Conservation (phyloP, 2,329 filamentous ascomycete species). For the Metarhizium sp. region DNA sequence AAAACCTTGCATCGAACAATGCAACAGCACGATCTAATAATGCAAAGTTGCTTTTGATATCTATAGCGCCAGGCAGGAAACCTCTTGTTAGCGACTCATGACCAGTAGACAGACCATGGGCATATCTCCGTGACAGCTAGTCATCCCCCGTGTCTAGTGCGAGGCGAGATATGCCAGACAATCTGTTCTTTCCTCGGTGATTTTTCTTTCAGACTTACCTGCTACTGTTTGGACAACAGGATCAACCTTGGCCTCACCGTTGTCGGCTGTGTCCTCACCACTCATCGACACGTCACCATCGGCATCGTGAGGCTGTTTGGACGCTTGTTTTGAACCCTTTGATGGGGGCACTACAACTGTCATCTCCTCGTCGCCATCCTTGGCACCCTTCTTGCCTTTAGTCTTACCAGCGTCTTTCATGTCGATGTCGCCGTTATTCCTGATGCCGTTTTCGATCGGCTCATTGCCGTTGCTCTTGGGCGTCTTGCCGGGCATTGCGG, state of each 20-base stretch:
- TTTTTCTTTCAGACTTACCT: slow-evolving; percentile 33
- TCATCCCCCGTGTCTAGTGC: not conserved
- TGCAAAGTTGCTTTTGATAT: slow-evolving; percentile 90
- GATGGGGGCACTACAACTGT: slow-evolving; percentile 70
- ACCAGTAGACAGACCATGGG: not conserved
- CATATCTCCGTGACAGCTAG: not conserved
- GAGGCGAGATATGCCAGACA: too few species aligned
- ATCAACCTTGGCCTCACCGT: slow-evolving; percentile 47
- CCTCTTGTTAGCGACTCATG: slow-evolving; percentile 8
- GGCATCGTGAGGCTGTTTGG: slow-evolving; percentile 46
- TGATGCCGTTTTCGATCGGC: slow-evolving; percentile 58
- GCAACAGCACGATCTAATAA: slow-evolving; percentile 86
- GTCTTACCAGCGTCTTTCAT: slow-evolving; percentile 61
- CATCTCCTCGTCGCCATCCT: slow-evolving; percentile 70
- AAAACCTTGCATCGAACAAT: slow-evolving; percentile 91
- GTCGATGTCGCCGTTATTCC: slow-evolving; percentile 54
- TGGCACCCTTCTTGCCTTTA: slow-evolving; percentile 53
- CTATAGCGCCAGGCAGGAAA: slow-evolving; percentile 35
- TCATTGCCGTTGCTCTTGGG: slow-evolving; percentile 64
- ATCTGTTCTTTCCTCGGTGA: not conserved
- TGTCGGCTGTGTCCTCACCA: slow-evolving; percentile 45
- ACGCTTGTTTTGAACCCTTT: slow-evolving; percentile 52
- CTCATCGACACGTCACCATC: slow-evolving; percentile 68
- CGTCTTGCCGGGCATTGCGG: slow-evolving; percentile 61
- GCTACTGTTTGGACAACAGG: slow-evolving; percentile 49